Evolutionary conservation across 495 filamentous ascomycete genomes (phyloP).

Genomic region (Polyplosphaeria fusca): DNA sequence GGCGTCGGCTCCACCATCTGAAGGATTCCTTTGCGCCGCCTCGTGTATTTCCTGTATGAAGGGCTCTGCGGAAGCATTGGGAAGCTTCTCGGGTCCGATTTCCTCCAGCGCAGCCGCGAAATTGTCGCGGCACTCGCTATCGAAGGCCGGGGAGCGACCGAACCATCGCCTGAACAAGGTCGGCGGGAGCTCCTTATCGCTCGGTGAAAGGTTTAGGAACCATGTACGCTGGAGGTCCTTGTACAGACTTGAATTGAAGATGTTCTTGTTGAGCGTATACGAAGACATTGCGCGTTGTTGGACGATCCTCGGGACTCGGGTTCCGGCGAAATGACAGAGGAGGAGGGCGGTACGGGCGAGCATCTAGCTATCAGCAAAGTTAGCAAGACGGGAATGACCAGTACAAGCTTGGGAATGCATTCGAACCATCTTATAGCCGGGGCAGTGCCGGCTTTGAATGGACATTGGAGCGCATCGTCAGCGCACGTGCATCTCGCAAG

Average conservation of each 20-base stretch:
- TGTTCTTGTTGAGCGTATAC: conserved; percentile 37
- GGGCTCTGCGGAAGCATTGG: conserved; percentile 39
- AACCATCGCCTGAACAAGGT: conserved; percentile 33
- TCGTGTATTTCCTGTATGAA: conserved; percentile 38
- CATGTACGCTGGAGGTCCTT: conserved; percentile 27
- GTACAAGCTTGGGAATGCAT: too few species aligned
- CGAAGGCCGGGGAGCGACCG: conserved; percentile 36
- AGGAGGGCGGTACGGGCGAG: not conserved
- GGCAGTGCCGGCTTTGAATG: too few species aligned
- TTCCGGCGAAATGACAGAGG: not conserved
- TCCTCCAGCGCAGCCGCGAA: conserved; percentile 37
- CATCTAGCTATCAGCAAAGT: not conserved
- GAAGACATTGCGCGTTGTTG: conserved; percentile 30
- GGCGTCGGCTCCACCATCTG: conserved; percentile 12
- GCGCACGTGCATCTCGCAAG: too few species aligned
- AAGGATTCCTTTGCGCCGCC: conserved; percentile 11
- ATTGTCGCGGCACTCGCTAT: conserved; percentile 32
- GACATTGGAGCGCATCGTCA: too few species aligned
- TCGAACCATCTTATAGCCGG: too few species aligned
- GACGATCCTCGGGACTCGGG: too few species aligned
- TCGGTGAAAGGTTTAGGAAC: conserved; percentile 29
- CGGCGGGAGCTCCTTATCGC: conserved; percentile 12
- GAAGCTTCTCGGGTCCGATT: conserved; percentile 37
- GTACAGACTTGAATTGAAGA: conserved; percentile 39
- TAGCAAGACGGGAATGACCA: too few species aligned